Base-by-base conservation (phyloP, 345 rosid genomes). In the Brassica cretica region DNA sequence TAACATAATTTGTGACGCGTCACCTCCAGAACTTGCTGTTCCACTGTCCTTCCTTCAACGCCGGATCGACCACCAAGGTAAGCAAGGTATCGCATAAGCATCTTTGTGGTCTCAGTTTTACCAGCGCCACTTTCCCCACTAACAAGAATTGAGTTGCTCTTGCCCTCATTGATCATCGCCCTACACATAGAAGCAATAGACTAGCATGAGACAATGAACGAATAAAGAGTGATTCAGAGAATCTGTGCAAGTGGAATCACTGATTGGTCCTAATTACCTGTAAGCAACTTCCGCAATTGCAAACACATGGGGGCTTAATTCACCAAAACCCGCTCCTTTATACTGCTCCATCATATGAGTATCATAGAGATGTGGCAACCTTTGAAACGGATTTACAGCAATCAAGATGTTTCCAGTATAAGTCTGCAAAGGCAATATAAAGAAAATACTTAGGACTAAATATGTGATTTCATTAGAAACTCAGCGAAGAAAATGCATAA, bases 71-170 rank as follows among this genome's bases (percentile, higher is more conserved):
- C 99, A 78, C 99, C 99, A 32, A 95, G 87, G 84, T 80, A 86
- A 81, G 99, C 99, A 87, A 95, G 99, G 84, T 95, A 95, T 7
- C 97, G 89, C 99, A 95, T 95, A 64, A 95, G 99, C 99, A 95
- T 93, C 84, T 95, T 95, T 55, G 99, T 95, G 73, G 99, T 95
- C 94, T 95, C 99, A 18, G 99, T 95, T 84, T 95, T 95, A 82
- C 99, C 99, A 72, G 99, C 99, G 80, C 99, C 99, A 77, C 99
- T 95, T 88, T 95, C 99, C 78, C 99, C 99, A 86, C 99, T 95
- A 49, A 95, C 99, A 68, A 95, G 88, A 86, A 95, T 95, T n/a
- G 99, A 93, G 83, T 95, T 95, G 89, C 98, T 95, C 86, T 93
- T 95, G 69, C 97, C 98, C 82, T 95, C 99, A 58, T 93, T 95